Conservation (phyloP, 2,329 filamentous ascomycete species). For the Tolypocladium amazonense region DNA sequence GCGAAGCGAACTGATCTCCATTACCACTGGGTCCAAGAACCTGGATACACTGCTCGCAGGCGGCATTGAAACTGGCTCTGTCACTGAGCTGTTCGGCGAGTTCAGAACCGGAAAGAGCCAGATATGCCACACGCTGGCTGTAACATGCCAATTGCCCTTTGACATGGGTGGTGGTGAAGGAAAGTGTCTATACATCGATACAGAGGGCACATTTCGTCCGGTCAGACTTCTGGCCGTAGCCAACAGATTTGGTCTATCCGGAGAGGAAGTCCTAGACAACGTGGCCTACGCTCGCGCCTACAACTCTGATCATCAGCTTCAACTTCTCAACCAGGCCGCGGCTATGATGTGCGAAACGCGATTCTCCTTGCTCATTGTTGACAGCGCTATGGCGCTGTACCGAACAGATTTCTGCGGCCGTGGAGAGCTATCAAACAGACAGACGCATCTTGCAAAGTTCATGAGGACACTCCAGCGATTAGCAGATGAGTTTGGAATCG, state of each 20-base stretch:
- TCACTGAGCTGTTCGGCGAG: constrained; percentile 96
- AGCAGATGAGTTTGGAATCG: constrained; percentile 82
- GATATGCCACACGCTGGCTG: constrained; percentile 95
- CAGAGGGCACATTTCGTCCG: constrained; percentile 92
- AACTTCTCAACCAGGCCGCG: constrained; percentile 86
- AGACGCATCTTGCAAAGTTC: constrained; percentile 81
- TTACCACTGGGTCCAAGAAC: constrained; percentile 96
- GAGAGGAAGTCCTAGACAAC: constrained; percentile 96
- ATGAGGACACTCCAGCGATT: constrained; percentile 75
- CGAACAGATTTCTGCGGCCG: constrained; percentile 95
- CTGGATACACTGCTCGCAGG: constrained; percentile 90
- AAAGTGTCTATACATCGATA: constrained; percentile 97
- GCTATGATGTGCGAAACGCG: constrained; percentile 99
- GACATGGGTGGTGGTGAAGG: constrained; percentile 98
- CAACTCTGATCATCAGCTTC: constrained; percentile 95
- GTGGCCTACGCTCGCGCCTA: constrained; percentile 97
- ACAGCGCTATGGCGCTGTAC: constrained; percentile 91
- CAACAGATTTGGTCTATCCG: constrained; percentile 86
- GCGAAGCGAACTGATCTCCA: constrained; percentile 92
- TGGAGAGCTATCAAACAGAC: constrained; percentile 88
- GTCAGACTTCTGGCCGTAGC: constrained; percentile 86
- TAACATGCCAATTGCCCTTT: constrained; percentile 94
- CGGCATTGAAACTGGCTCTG: constrained; percentile 91
- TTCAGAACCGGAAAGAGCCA: constrained; percentile 98
- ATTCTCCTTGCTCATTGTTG: constrained; percentile 90